A percentile compares a stretch with the other conserved stretches of the same genome.
phyloP scores from a whole-genome alignment of 2,329 filamentous ascomycete genomes.

The Ophiocordyceps sinensis region DNA sequence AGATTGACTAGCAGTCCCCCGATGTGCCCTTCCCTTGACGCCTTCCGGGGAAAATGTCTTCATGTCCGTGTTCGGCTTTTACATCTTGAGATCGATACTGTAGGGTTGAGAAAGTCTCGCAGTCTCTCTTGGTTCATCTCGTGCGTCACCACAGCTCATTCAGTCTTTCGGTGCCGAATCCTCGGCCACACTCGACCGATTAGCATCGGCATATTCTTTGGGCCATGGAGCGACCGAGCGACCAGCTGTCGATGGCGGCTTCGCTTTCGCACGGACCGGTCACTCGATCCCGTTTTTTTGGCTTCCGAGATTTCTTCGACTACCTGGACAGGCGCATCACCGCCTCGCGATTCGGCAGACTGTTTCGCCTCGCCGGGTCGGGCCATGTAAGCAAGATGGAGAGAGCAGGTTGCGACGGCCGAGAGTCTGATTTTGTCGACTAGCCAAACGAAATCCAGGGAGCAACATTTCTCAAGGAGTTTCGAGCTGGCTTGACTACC shows the following conservation, averaged over 20 bases:
- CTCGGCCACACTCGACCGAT: too few species aligned
- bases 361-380: slow-evolving; percentile 52
- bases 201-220: not conserved
- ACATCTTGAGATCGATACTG: too few species aligned
- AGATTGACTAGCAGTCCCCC: too few species aligned
- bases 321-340: slow-evolving; percentile 20
- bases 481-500: slow-evolving; percentile 68
- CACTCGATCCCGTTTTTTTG: slow-evolving; percentile 14
- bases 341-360: slow-evolving; percentile 35
- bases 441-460: slow-evolving; percentile 54
- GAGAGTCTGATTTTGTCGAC: not conserved
- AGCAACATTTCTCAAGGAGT: slow-evolving; percentile 60
- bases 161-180: too few species aligned
- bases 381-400: slow-evolving; percentile 42
- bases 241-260: not conserved
- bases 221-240: not conserved
- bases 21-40: too few species aligned
- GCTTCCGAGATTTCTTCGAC: slow-evolving; percentile 21
- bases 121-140: too few species aligned
- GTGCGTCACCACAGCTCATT: too few species aligned
- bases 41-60: too few species aligned
- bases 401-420: not conserved
- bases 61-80: too few species aligned
- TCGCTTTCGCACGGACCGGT: not conserved
- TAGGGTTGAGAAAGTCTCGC: too few species aligned